These are phyloP conservation scores for Emergomyces orientalis DNA, from an alignment of 2,329 filamentous ascomycete genomes.

Conservation along the genomic window DNA sequence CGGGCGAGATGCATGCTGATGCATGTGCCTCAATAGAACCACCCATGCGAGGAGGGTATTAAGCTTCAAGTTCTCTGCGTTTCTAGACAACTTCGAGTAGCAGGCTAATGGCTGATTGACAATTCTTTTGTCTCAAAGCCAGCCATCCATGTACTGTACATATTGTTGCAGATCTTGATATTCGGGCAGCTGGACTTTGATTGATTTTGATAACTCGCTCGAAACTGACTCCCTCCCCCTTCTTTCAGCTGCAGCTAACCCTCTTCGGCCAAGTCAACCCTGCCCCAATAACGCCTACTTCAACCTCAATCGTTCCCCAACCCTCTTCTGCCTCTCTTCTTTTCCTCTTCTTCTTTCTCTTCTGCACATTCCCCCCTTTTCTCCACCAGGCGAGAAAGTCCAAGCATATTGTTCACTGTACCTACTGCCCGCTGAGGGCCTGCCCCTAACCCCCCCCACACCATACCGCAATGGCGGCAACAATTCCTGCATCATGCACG, in stretches of 20 bases:
- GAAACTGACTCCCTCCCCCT: too few species aligned
- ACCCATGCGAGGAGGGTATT: too few species aligned
- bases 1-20: too few species aligned
- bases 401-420: conserved; percentile 1
- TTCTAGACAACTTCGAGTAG: too few species aligned
- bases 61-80: too few species aligned
- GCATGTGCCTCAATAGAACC: too few species aligned
- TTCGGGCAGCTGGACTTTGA: too few species aligned
- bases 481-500: conserved; percentile 4
- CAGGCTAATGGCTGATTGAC: too few species aligned
- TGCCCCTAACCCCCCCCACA: conserved; percentile 2
- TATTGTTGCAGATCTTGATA: too few species aligned
- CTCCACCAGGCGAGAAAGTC: conserved; percentile 6
- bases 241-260: background rate
- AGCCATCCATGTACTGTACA: too few species aligned
- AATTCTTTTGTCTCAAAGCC: too few species aligned
- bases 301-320: background rate
- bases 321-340: background rate
- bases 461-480: conserved; percentile 11
- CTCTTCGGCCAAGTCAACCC: background rate
- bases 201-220: too few species aligned
- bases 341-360: background rate
- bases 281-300: background rate
- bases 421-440: conserved; percentile 7
- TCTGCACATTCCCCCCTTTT: background rate